Base-by-base conservation (phyloP, 169 alveolate genomes). In the Plasmodium gaboni region DNA sequence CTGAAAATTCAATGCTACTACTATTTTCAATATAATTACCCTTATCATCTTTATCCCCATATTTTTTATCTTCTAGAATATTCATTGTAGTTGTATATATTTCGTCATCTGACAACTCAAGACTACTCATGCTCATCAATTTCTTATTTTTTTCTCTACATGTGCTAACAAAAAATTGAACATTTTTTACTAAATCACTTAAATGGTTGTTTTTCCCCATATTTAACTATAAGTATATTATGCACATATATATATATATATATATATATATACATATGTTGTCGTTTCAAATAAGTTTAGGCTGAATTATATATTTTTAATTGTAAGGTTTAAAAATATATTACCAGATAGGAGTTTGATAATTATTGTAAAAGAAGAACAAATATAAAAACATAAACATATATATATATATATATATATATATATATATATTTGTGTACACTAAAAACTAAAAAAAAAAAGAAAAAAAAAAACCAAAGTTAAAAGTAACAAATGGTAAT, bases 101-200 rank as follows among this genome's bases (percentile, higher is more conserved):
- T n/a, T 17, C 74, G 48, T 78, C 78, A 69, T 63, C 68, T 19
- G 28, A 17, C 42, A 60, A 72, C n/a, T 78, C 89, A 67, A 78
- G 53, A 24, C 89, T 78, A 7, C 70, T 78, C 61, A 78, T 15
- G 46, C 71, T 64, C 32, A 78, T 68, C 53, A 78, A 44, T 65
- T 78, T 78, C 59, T 78, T 63, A 57, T 78, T 78, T 65, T 78
- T 63, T 50, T 78, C 89, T 22, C 80, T 78, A 38, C 89, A 78
- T 78, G 64, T 78, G 28, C 53, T 78, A 22, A 78, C 89, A 69
- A 78, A 78, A 50, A 78, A 78, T 70, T 78, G 68, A 38, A 78
- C 89, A 44, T 65, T 78, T 24, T 78, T 78, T 13, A 78, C 89
- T 78, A 78, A 60, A 64, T 24, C 46, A 42, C 38, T 78, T 78